Percentiles rank a stretch among this genome's conserved stretches.
Evolutionary conservation across 2,329 filamentous ascomycete genomes (phyloP).

Genomic region (Blumeriella jaapii): DNA sequence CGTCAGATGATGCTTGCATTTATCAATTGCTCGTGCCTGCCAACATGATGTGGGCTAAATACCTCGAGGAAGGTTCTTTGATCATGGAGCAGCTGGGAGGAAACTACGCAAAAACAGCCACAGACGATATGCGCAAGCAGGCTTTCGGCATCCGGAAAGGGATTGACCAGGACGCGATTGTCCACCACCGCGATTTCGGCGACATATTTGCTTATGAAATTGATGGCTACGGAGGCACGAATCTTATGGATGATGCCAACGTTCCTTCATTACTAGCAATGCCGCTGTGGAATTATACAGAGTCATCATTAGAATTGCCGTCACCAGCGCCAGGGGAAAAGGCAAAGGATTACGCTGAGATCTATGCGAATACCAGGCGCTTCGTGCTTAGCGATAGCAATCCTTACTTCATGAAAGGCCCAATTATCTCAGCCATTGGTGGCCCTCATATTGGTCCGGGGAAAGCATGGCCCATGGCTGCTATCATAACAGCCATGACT

Average conservation of each 20-base stretch:
- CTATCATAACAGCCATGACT: slow-evolving; percentile 40
- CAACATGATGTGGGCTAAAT: slow-evolving; percentile 72
- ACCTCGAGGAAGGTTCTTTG: slow-evolving; percentile 39
- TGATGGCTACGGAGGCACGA: slow-evolving; percentile 47
- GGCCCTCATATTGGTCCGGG: slow-evolving; percentile 53
- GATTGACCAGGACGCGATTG: slow-evolving; percentile 60
- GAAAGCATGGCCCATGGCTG: slow-evolving; percentile 43
- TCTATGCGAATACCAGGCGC: slow-evolving; percentile 68
- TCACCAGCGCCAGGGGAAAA: slow-evolving; percentile 11
- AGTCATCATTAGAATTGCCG: slow-evolving; percentile 18
- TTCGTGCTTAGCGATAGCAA: slow-evolving; percentile 71
- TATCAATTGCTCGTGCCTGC: slow-evolving; percentile 79
- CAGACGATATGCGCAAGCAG: slow-evolving; percentile 42
- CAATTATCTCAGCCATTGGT: slow-evolving; percentile 55
- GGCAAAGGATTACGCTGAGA: slow-evolving; percentile 40
- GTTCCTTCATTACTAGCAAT: slow-evolving; percentile 55
- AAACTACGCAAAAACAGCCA: slow-evolving; percentile 35
- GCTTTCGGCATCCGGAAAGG: slow-evolving; percentile 54
- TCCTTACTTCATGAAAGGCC: slow-evolving; percentile 54
- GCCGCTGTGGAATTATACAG: slow-evolving; percentile 47
- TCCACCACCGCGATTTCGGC: slow-evolving; percentile 48
- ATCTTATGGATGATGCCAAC: slow-evolving; percentile 64
- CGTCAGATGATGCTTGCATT: slow-evolving; percentile 74
- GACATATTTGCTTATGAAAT: slow-evolving; percentile 71
- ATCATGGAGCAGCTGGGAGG: slow-evolving; percentile 41